Conservation (phyloP, 2,329 filamentous ascomycete genomes). For the Talaromyces marneffei region DNA sequence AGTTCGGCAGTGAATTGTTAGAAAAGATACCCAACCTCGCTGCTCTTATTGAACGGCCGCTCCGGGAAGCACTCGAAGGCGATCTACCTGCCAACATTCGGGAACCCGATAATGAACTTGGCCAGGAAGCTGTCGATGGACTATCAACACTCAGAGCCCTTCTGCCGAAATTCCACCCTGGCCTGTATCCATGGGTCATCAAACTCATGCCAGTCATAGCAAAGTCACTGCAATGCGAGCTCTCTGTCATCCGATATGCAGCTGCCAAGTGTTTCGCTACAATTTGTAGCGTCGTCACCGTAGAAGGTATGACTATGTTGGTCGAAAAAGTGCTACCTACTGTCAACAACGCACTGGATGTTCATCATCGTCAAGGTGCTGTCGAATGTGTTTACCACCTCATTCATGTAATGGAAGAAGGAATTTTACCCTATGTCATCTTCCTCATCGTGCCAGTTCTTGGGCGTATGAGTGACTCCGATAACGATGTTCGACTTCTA, state of each 20-base stretch:
- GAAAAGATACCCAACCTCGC: constrained; percentile 78
- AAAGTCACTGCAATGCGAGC: constrained; percentile 76
- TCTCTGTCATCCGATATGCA: constrained; percentile 92
- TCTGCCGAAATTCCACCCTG: constrained; percentile 76
- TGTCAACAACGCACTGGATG: constrained; percentile 83
- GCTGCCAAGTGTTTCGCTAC: constrained; percentile 97
- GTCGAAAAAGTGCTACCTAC: constrained; percentile 89
- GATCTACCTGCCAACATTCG: constrained; percentile 67
- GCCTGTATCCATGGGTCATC: constrained; percentile 74
- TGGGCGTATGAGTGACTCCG: constrained; percentile 96
- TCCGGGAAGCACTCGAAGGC: constrained; percentile 66
- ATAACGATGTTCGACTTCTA: constrained; percentile 88
- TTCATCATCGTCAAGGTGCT: constrained; percentile 84
- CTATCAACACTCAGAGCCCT: constrained; percentile 88
- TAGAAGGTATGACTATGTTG: constrained; percentile 91
- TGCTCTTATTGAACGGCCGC: constrained; percentile 72
- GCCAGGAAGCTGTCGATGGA: constrained; percentile 89
- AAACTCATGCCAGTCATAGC: constrained; percentile 78
- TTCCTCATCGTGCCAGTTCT: constrained; percentile 97
- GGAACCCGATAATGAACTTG: constrained; percentile 67
- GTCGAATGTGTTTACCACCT: constrained; percentile 95
- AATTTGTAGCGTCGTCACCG: constrained; percentile 91
- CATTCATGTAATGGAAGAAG: constrained; percentile 96
- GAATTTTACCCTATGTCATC: constrained; percentile 93
- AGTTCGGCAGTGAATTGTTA: constrained; percentile 72